A percentile compares a stretch with the other conserved stretches of the same genome.
Evolutionary conservation across 1,284 basidiomycete species (phyloP).

Genomic region (Malassezia arunalokei): DNA sequence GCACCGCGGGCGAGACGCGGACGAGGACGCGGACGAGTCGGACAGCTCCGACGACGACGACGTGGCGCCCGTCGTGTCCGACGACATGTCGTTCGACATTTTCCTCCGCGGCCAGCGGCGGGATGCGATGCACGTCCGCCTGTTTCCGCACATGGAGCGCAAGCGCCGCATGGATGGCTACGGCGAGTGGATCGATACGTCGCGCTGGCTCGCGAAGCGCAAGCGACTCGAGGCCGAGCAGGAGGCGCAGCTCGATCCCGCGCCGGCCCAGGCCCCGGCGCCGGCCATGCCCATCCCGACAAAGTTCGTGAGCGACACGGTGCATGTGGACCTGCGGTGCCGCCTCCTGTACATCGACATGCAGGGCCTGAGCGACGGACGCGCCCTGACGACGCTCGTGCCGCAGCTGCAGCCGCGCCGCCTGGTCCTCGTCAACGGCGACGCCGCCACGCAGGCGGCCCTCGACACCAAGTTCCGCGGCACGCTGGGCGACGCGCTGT

Average conservation of each 20-base stretch:
- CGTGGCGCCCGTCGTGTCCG: constrained; percentile 48
- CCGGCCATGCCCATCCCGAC: constrained; percentile 70
- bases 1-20: constrained; percentile 68
- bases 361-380: constrained; percentile 88
- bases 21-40: constrained; percentile 49
- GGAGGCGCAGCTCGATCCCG: constrained; percentile 15
- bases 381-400: constrained; percentile 89
- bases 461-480: constrained; percentile 48
- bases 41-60: constrained; percentile 53
- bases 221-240: constrained; percentile 28
- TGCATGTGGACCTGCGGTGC: constrained; percentile 68
- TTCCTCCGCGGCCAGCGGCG: constrained; percentile 88
- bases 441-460: constrained; percentile 17
- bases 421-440: constrained; percentile 37
- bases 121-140: constrained; percentile 69
- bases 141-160: constrained; percentile 94
- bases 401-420: constrained; percentile 82
- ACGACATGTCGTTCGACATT: constrained; percentile 75
- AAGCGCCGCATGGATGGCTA: constrained; percentile 84
- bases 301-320: constrained; percentile 68
- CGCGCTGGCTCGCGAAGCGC: constrained; percentile 52
- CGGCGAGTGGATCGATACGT: constrained; percentile 76
- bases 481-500: constrained; percentile 58
- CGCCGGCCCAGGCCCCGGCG: constrained; percentile 59
- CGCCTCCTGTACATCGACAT: constrained; percentile 81